phyloP scores from a whole-genome alignment of 495 filamentous ascomycete genomes.

The Stereocaulon alpinum region DNA sequence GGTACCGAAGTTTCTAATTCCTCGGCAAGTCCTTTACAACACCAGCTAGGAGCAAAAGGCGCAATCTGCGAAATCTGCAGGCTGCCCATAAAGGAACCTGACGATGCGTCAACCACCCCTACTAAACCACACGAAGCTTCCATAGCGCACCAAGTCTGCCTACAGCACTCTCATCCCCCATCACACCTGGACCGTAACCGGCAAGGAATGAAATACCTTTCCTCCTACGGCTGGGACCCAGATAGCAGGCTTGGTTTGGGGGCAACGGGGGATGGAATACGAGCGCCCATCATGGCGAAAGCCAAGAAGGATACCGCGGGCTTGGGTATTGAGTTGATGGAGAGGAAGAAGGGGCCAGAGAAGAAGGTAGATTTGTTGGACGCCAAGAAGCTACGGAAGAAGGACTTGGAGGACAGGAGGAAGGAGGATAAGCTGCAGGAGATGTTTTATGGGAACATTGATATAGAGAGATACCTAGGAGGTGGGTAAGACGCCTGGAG shows the following conservation, averaged over 20 bases:
- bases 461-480: conserved; percentile 65
- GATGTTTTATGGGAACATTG: conserved; percentile 57
- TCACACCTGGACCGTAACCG: conserved; percentile 71
- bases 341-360: conserved; percentile 29
- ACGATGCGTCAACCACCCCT: conserved; percentile 6
- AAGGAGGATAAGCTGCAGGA: conserved; percentile 51
- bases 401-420: conserved; percentile 48
- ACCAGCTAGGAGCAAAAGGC: not conserved
- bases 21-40: conserved; percentile 13
- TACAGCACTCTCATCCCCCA: conserved; percentile 73
- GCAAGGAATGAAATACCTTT: conserved; percentile 64
- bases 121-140: conserved; percentile 52
- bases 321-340: conserved; percentile 40
- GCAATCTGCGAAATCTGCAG: conserved; percentile 47
- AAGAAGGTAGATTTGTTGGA: conserved; percentile 47
- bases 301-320: conserved; percentile 67
- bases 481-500: not conserved
- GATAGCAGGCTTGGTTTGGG: conserved; percentile 70
- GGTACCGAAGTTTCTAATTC: conserved; percentile 10
- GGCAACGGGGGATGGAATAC: conserved; percentile 56
- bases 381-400: conserved; percentile 56
- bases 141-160: conserved; percentile 71
- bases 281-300: conserved; percentile 62
- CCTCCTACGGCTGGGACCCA: conserved; percentile 78
- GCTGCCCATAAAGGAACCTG: conserved; percentile 34